Base-by-base conservation (phyloP, 2,329 filamentous ascomycete genomes). In the Penicillium janthinellum region DNA sequence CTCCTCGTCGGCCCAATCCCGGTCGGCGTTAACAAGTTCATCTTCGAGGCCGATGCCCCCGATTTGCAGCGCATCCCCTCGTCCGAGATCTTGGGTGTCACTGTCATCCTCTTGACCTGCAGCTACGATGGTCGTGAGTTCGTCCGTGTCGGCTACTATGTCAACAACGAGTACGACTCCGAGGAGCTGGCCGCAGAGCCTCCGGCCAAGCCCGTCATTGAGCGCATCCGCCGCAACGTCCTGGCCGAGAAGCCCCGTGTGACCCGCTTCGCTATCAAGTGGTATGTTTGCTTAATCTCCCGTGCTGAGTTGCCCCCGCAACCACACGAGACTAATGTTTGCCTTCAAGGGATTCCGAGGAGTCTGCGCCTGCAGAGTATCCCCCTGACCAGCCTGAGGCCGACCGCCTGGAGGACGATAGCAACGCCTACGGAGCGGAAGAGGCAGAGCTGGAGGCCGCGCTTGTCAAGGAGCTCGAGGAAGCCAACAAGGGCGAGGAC, bases 101-200 rank as follows among this genome's bases (percentile, higher is more conserved):
- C 95, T 4, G 95, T 99, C 71, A 92, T 99, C 70, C 89, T 99
- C 57, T 86, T 99, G 67, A 96, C 92, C 59, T 98, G 95, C 80
- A 90, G 92, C 77, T 99, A 99, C 80, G 95, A 99, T 72, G 90
- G 90, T 56, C 88, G 95, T 73, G 95, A 99, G 78, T 99, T 99
- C 71, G 92, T 99, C 41, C 92, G 95, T 67, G 94, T 99, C 44
- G 95, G 95, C 63, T 99, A 99, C 85, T 99, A 99, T 70, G 95
- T 99, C 72, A 99, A 98, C 84, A 99, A 99, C 72, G 96, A 99
- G 78, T 99, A 99, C 77, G 92, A 96, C 69, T 90, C 90, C 28
- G 92, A 96, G 71, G 91, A 96, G 76, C 85, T 99, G 64, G 90
- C 87, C 70, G 88, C 89, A 50, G 93, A 98, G 70, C 95, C 95